Percentiles rank a stretch among this genome's conserved stretches.
Evolutionary conservation across 2,329 filamentous ascomycete species (phyloP).

Genomic region (Penicillium sp.): DNA sequence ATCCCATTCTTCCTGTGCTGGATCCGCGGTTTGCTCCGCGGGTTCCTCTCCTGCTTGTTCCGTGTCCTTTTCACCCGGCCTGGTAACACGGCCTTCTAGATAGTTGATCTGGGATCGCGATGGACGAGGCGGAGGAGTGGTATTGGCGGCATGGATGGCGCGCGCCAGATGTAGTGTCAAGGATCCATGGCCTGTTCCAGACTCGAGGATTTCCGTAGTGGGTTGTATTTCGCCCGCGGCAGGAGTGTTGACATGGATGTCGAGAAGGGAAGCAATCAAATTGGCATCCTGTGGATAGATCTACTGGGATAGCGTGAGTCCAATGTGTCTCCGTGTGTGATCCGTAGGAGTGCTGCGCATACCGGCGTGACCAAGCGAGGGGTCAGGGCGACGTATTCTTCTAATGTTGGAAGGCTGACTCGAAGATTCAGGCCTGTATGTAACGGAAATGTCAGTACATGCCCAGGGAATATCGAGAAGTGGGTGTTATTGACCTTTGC

Average conservation of each 20-base stretch:
- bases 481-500: conserved; percentile 39
- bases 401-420: conserved; percentile 64
- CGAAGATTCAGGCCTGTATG: conserved; percentile 43
- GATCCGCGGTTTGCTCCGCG: conserved; percentile 11
- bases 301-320: conserved; percentile 37
- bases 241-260: conserved; percentile 60
- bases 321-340: conserved; percentile 2
- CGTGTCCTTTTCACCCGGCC: conserved; percentile 22
- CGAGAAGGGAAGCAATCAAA: conserved; percentile 71
- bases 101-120: conserved; percentile 30
- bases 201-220: conserved; percentile 73
- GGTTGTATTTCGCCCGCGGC: conserved; percentile 30
- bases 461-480: neutral
- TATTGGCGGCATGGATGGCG: conserved; percentile 71
- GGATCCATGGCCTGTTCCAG: conserved; percentile 80
- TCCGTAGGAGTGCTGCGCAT: conserved; percentile 28
- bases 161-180: conserved; percentile 72
- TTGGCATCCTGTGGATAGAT: conserved; percentile 74
- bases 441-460: neutral
- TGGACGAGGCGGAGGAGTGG: conserved; percentile 48
- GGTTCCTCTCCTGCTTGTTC: conserved; percentile 10
- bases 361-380: conserved; percentile 73
- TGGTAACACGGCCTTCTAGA: conserved; percentile 22
- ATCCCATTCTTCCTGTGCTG: conserved; percentile 40
- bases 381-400: conserved; percentile 68